Base-by-base conservation (phyloP, 2,329 filamentous ascomycete genomes). In the Bisporella sp. region DNA sequence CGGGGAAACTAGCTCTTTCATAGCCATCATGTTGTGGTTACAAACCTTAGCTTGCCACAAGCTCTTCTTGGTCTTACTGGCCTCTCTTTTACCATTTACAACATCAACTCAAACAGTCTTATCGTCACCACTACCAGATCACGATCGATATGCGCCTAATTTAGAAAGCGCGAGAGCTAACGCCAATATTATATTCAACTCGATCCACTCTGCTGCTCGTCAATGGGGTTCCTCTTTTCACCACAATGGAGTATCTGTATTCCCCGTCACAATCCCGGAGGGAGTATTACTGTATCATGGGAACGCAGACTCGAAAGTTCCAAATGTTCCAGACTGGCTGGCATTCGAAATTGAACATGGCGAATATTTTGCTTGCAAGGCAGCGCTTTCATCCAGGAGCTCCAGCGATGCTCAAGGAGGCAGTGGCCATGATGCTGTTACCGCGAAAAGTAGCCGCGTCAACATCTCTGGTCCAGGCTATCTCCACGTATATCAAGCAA, bases 291-390 rank as follows among this genome's bases (percentile, higher is more conserved):
- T 89, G 9, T 86, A 88, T 59, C 85, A 89, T 61, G 85, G 86
- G 7, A 74, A 73, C 1, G 56, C 54, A 5, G 63, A 61, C 0
- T 57, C 68, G 1, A 64, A 73, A 2, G 69, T 73, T 0, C 73
- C 85, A 0, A 64, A 67, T 3, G 74, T 71, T 0, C 75, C 73
- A 1, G 81, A 88, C 59, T 89, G 85, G 84, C 71, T 89, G 2
- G 85, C 85, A 0, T 89, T 89, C 59, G 85, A 89, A 63, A 75
- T 84, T 5, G 85, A 89, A 57, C 85, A 89, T 64, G 81, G 85
- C 1, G 71, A 84, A 55, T 63, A 71, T 3, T 89, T 89, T 66
- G 81, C 84, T 0, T 64, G 45, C n/a, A 39, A 39, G 35, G 13
- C 13, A 3, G 3, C 13, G 2, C 13, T 39, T 39, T 3, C 3